phyloP scores from a whole-genome alignment of 441 rosid genomes.

The Gossypium laxum region DNA sequence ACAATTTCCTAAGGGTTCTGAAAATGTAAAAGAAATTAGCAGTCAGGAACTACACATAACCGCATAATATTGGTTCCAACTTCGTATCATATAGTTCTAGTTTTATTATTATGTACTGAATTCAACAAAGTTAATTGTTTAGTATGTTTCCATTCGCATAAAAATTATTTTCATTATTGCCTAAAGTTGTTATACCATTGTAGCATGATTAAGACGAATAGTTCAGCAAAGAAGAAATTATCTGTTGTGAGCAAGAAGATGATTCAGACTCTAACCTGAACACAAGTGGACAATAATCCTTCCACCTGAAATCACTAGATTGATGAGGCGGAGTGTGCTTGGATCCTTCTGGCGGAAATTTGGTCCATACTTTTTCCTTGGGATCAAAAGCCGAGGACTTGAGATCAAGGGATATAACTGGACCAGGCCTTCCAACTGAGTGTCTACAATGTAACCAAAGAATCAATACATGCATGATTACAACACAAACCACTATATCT shows the following conservation, averaged over 20 bases:
- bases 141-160: background rate
- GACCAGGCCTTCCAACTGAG: slow-evolving; percentile 90
- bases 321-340: slow-evolving; percentile 95
- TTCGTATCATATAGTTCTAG: background rate
- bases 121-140: background rate
- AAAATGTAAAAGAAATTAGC: slow-evolving; percentile 11
- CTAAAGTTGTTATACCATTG: background rate
- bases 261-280: slow-evolving; percentile 52
- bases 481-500: background rate
- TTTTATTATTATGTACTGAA: background rate
- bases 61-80: background rate
- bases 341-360: slow-evolving; percentile 85
- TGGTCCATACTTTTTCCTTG: slow-evolving; percentile 94
- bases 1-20: slow-evolving; percentile 92
- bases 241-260: background rate
- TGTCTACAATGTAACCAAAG: slow-evolving; percentile 39
- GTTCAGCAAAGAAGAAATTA: background rate
- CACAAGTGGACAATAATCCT: slow-evolving; percentile 93
- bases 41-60: background rate
- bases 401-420: slow-evolving; percentile 72
- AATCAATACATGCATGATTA: slow-evolving; percentile 2
- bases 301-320: slow-evolving; percentile 87
- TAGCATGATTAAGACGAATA: background rate
- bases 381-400: slow-evolving; percentile 88
- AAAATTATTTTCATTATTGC: background rate